Evolutionary conservation across 345 rosid genomes (phyloP), one percentile per base, ranked within the genome.

Genomic region (Raphanus sativus): DNA sequence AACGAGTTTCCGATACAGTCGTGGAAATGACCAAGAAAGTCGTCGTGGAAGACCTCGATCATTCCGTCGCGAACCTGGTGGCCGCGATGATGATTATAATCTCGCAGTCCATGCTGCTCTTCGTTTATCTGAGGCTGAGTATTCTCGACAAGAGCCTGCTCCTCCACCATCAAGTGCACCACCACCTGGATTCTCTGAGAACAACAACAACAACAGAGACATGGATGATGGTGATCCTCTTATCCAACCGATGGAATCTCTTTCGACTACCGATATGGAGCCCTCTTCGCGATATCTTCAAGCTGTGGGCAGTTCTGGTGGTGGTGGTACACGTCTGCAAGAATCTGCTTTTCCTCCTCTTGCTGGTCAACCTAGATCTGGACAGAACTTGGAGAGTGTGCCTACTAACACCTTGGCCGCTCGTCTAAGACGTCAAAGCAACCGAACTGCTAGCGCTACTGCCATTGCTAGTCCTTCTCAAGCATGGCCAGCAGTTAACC

Each of bases 331-430:
- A 75, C 85, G 90, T 75, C 80, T 92, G 74, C 85, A 74, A 83
- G 91, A 88, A 78, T 88, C 97, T 66, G 87, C 92, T 30, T 95
- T 95, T 83, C 99, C 99, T 83, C 98, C 99, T 26, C 98, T 94
- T 8, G 63, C 89, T 24, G 62, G 85, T 78, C 95, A 77, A 80
- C 86, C 79, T 6, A 85, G 76, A 5, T 17, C 86, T 71, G 90
- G 77, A 74, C 82, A 73, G 74, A 87, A 85, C 65, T 45, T 69
- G n/a, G 90, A 87, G 70, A 78, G 82, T 52, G 56, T 73, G 54
- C 83, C 82, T 56, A 78, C 75, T 48, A 90, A 87, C 76, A 86
- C 87, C 32, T 84, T 94, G 96, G 97, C 91, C 62, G 87, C 88
- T 9, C 90, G 70, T 73, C 84, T 92, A 6, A 84, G 88, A 48